Conservation (phyloP, 148 eudicot species). For the Linanthus parryae region DNA sequence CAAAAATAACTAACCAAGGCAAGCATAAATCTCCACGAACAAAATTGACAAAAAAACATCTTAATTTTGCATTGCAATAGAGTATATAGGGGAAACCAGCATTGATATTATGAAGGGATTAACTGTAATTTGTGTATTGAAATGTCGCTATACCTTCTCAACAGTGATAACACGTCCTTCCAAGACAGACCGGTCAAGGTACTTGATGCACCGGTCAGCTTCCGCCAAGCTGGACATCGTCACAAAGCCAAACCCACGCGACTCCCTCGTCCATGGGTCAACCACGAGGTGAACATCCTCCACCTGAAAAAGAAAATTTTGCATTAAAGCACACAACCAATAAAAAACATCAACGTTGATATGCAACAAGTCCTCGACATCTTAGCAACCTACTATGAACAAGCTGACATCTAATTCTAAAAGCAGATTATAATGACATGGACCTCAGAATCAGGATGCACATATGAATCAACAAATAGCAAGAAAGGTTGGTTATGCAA, state of each 20-base stretch:
- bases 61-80: no score
- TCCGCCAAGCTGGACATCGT: slow-evolving; percentile 75
- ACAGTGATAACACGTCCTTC: slow-evolving; percentile 94
- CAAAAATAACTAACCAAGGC: slow-evolving; percentile 68
- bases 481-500: no score
- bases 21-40: slow-evolving; percentile 46
- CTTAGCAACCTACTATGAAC: no score
- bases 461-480: neutral
- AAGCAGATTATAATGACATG: no score
- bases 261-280: slow-evolving; percentile 85
- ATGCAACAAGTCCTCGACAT: no score
- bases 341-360: no score
- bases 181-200: slow-evolving; percentile 72
- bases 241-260: slow-evolving; percentile 96
- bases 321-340: no score
- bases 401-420: no score
- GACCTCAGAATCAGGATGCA: no score
- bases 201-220: slow-evolving; percentile 77
- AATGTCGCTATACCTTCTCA: slow-evolving; percentile 63
- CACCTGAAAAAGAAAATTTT: no score
- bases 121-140: neutral
- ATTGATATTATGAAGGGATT: neutral
- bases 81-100: neutral
- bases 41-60: neutral
- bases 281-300: slow-evolving; percentile 82